Conservation (phyloP, 2,329 filamentous ascomycete genomes). For the Zalaria obscura region DNA sequence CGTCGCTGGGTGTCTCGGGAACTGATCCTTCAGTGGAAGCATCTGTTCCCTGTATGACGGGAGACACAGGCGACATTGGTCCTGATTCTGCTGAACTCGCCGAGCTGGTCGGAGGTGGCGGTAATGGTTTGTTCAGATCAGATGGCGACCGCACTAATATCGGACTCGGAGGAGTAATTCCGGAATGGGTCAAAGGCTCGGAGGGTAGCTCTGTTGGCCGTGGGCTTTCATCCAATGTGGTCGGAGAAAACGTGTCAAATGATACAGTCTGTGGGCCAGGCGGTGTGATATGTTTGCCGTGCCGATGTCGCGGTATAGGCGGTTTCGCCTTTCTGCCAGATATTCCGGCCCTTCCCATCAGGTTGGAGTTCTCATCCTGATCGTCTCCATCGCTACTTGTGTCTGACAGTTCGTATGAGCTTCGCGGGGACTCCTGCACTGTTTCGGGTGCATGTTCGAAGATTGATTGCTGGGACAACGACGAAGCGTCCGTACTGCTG, state of each 20-base stretch:
- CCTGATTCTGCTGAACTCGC: background rate
- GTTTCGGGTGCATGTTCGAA: slow-evolving; percentile 32
- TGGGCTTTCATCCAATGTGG: slow-evolving; percentile 9
- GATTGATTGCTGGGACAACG: slow-evolving; percentile 39
- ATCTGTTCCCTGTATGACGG: slow-evolving; percentile 3
- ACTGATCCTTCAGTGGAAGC: slow-evolving; percentile 8
- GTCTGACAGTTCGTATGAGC: slow-evolving; percentile 38
- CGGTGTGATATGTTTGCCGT: slow-evolving; percentile 51
- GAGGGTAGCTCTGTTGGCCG: slow-evolving; percentile 6
- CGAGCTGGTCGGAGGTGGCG: slow-evolving; percentile 28
- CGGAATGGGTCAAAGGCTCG: slow-evolving; percentile 8
- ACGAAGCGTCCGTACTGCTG: slow-evolving; percentile 37
- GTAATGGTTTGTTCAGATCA: slow-evolving; percentile 49
- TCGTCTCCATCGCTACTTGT: slow-evolving; percentile 13
- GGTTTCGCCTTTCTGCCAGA: slow-evolving; percentile 36
- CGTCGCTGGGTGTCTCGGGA: background rate
- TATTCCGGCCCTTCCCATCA: slow-evolving; percentile 14
- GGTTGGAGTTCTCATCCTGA: slow-evolving; percentile 20
- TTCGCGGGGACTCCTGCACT: slow-evolving; percentile 36
- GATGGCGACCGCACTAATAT: slow-evolving; percentile 24
- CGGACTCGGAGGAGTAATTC: slow-evolving; percentile 11
- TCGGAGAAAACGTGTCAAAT: slow-evolving; percentile 17
- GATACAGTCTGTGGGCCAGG: slow-evolving; percentile 23
- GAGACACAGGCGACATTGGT: background rate
- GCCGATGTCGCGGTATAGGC: slow-evolving; percentile 58